phyloP scores from a whole-genome alignment of 768 basidiomycete species.

The Podaxis sp. region DNA sequence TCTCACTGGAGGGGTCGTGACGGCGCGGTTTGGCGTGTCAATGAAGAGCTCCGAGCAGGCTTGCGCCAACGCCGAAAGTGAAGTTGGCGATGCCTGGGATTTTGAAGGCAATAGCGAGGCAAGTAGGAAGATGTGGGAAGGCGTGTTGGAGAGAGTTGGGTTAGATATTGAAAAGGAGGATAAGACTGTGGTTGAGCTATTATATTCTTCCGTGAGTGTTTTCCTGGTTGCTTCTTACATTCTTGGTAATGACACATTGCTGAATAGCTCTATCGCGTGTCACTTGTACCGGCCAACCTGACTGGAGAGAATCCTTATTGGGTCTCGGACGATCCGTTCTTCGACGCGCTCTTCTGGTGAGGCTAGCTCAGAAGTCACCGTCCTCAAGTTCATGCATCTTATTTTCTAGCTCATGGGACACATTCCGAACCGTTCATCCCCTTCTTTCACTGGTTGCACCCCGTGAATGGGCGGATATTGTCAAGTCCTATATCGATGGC shows the following conservation, averaged over 20 bases:
- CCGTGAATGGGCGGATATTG: conserved; percentile 45
- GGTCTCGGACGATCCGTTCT: conserved; percentile 46
- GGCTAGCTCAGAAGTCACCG: conserved; percentile 7
- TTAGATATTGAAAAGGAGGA: conserved; percentile 38
- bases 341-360: conserved; percentile 51
- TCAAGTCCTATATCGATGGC: conserved; percentile 50
- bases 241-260: neutral
- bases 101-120: conserved; percentile 40
- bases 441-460: conserved; percentile 46
- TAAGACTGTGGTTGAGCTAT: conserved; percentile 39
- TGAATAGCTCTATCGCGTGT: conserved; percentile 45
- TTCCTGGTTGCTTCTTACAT: neutral
- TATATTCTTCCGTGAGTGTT: conserved; percentile 45
- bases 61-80: conserved; percentile 56
- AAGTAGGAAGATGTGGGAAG: conserved; percentile 42
- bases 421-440: conserved; percentile 53
- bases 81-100: conserved; percentile 46
- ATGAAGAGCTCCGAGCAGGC: conserved; percentile 53
- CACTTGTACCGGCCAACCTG: conserved; percentile 51
- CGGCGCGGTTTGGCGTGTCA: conserved; percentile 58
- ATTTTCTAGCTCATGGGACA: conserved; percentile 48
- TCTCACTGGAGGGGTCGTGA: conserved; percentile 27
- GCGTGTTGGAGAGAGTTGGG: conserved; percentile 37
- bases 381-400: neutral
- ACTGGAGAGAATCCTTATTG: conserved; percentile 54